Evolutionary conservation across 768 basidiomycete species (phyloP).

Genomic region (Cystofilobasidium ferigula): DNA sequence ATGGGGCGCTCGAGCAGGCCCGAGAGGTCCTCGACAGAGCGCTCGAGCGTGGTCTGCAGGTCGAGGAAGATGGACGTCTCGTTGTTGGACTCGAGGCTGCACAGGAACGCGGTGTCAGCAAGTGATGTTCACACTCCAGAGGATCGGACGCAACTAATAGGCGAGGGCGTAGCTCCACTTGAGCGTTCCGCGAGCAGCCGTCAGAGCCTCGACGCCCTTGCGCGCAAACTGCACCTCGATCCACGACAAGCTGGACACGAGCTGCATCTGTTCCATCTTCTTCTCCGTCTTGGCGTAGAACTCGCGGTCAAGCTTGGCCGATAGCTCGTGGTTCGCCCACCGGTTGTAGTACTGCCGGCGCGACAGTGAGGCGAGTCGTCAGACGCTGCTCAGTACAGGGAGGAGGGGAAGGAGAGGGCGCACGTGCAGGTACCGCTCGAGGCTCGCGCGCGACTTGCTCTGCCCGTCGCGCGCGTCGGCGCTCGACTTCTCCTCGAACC

Average conservation of each 20-base stretch:
- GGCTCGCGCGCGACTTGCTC: constrained; percentile 72
- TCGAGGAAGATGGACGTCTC: constrained; percentile 93
- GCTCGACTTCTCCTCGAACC: constrained; percentile 81
- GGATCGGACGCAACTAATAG: constrained; percentile 50
- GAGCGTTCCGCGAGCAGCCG: constrained; percentile 78
- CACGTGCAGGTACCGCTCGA: constrained; percentile 93
- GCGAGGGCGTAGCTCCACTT: constrained; percentile 99
- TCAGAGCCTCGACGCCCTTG: constrained; percentile 87
- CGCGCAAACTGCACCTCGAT: constrained; percentile 99
- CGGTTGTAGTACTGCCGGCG: constrained; percentile 86
- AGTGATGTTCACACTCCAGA: neutral
- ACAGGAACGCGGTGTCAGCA: neutral
- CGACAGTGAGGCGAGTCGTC: neutral
- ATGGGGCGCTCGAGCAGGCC: constrained; percentile 86
- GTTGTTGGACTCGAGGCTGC: constrained; percentile 62
- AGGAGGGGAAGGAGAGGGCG: neutral
- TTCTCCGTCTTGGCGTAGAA: constrained; percentile 92
- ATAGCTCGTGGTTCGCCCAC: constrained; percentile 98
- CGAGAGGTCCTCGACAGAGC: constrained; percentile 86
- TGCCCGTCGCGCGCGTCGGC: constrained; percentile 84
- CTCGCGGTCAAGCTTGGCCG: constrained; percentile 88
- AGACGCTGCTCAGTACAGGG: neutral
- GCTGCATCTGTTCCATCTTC: constrained; percentile 99
- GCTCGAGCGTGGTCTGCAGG: constrained; percentile 91
- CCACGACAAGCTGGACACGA: constrained; percentile 83